phyloP scores from a whole-genome alignment of 768 basidiomycete genomes.

The Mycena vulgaris region DNA sequence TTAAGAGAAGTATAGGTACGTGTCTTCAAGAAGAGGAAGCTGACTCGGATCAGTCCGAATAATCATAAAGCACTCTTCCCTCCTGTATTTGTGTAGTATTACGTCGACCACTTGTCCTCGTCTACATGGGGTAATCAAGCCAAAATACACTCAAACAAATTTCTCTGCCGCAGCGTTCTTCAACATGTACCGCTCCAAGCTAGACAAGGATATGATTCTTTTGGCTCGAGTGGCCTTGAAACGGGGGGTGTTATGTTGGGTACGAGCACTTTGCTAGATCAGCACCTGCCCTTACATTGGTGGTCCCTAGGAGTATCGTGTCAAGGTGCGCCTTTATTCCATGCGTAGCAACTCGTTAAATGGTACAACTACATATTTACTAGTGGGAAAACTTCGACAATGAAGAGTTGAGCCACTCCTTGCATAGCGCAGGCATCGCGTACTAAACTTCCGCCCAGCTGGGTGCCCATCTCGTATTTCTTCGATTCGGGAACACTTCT shows the following conservation, averaged over 20 bases:
- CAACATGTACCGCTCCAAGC: slow-evolving; percentile 6
- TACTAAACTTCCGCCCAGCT: slow-evolving; percentile 18
- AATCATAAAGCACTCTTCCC: too few relatives aligned
- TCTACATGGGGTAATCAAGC: too few relatives aligned
- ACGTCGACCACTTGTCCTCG: too few relatives aligned
- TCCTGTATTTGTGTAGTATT: too few relatives aligned
- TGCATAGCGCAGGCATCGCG: slow-evolving; percentile 12
- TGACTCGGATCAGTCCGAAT: too few relatives aligned
- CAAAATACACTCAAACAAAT: too few relatives aligned
- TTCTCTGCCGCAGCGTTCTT: too few relatives aligned
- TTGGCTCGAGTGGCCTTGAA: slow-evolving; percentile 17
- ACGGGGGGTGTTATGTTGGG: slow-evolving; percentile 15
- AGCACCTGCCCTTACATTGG: slow-evolving; percentile 9
- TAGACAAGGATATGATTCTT: slow-evolving; percentile 14
- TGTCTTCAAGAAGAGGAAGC: too few relatives aligned
- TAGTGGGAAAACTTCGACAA: neutral
- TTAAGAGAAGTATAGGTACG: too few relatives aligned
- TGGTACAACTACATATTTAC: neutral
- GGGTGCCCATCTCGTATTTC: slow-evolving; percentile 14
- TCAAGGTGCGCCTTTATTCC: slow-evolving; percentile 10
- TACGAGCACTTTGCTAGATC: slow-evolving; percentile 12
- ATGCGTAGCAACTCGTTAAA: slow-evolving; percentile 9
- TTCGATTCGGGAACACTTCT: slow-evolving; percentile 14
- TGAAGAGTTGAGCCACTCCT: slow-evolving; percentile 13
- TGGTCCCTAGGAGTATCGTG: slow-evolving; percentile 4